These are phyloP conservation scores for Leptodermis oblonga DNA, from an alignment of 257 asterid species.

Conservation along the genomic window DNA sequence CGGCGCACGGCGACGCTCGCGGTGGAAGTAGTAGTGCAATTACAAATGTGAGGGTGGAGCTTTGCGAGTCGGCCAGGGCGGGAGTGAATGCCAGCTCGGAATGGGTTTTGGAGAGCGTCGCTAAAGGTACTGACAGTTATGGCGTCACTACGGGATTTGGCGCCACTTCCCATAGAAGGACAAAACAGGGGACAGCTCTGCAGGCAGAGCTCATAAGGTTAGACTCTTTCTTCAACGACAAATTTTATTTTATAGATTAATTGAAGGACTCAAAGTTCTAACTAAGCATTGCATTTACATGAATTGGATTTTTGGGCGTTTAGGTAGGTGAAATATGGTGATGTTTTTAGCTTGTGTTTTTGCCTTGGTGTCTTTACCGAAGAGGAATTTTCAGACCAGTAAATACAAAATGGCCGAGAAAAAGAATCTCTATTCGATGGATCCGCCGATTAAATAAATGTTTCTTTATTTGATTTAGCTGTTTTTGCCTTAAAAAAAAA, in stretches of 20 bases:
- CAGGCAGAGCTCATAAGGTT: constrained; percentile 30
- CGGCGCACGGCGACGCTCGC: background rate
- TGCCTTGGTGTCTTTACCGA: background rate
- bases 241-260: too few relatives aligned
- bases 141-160: constrained; percentile 34
- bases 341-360: background rate
- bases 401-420: too few relatives aligned
- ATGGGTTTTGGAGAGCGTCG: constrained; percentile 32
- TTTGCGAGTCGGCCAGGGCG: constrained; percentile 22
- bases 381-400: background rate
- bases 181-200: constrained; percentile 22
- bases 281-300: too few relatives aligned
- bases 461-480: background rate
- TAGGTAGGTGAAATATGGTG: background rate
- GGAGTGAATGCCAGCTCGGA: constrained; percentile 29
- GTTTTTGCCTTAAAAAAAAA: too few relatives aligned
- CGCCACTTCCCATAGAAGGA: constrained; percentile 26
- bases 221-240: background rate
- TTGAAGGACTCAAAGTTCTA: too few relatives aligned
- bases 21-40: background rate
- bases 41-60: constrained; percentile 19
- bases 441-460: too few relatives aligned
- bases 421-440: too few relatives aligned
- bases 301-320: too few relatives aligned
- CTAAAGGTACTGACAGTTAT: constrained; percentile 23